Base-by-base conservation (phyloP, 2,329 filamentous ascomycete genomes). In the Sporothrix dimorphospora region DNA sequence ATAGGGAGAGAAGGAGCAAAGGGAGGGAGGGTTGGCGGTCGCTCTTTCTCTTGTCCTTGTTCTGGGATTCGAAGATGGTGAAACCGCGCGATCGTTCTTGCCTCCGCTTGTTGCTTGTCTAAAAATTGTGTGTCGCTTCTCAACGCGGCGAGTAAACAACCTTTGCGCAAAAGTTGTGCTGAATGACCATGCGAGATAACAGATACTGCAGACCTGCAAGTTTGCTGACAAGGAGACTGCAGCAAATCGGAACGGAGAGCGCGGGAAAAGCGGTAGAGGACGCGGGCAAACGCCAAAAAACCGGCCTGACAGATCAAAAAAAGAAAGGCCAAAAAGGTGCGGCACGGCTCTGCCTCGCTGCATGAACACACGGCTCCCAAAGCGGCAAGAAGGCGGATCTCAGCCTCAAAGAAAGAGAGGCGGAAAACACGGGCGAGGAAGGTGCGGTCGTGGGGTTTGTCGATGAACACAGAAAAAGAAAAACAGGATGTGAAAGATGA, bases 321-420 rank as follows among this genome's bases (percentile, higher is more conserved):
- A 21, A 12, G 27, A 6, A 42, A 42, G 40, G 4, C 7, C 14
- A 21, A 61, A 51, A 34, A n/a, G 19, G 24, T 19, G 59, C 69
- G 57, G 51, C 53, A 59, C 68, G 53, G 68, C 34, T 47, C 38
- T 59, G 51, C 53, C 24, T 70, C 57, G 34, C 14, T 65, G 65
- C 71, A 63, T 69, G 63, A 72, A 69, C 70, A 51, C 65, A 59
- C 49, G 59, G 49, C 51, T 70, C 49, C 55, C 47, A 65, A 72
- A 66, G 63, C 47, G 61, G 71, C 16, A 69, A 45, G 47, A 65
- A 24, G 42, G 27, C 27, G 38, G 55, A 63, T 63, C 53, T 38
- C 65, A 69, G 55, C 53, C 65, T 72, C 30, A 24, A 38, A 21
- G 55, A 27, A 49, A 59, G 40, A 38, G 70, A 57, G 47, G 27